Conservation (phyloP, 2,329 filamentous ascomycete genomes). For the Arachnopeziza araneosa region DNA sequence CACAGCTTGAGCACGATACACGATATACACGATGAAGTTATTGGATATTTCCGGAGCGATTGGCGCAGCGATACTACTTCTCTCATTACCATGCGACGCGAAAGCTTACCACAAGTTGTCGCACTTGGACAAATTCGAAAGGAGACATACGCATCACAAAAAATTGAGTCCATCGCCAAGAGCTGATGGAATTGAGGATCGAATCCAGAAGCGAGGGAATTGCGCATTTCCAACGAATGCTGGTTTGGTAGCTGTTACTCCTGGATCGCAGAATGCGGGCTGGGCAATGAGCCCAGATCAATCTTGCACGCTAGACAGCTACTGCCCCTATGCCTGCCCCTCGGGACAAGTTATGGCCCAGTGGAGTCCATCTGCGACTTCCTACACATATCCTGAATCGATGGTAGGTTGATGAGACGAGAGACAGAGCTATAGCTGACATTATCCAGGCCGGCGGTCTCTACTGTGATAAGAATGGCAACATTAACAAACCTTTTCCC, state of each 20-base stretch:
- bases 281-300: constrained; percentile 78
- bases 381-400: constrained; percentile 62
- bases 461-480: constrained; percentile 62
- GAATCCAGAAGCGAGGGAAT: constrained; percentile 29
- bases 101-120: constrained; percentile 21
- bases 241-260: constrained; percentile 64
- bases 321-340: constrained; percentile 74
- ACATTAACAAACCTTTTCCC: constrained; percentile 64
- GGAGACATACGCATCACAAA: constrained; percentile 24
- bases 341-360: constrained; percentile 72
- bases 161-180: constrained; percentile 16
- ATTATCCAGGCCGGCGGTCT: constrained; percentile 63
- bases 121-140: constrained; percentile 24
- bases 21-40: constrained; percentile 44
- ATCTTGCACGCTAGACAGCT: constrained; percentile 58
- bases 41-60: constrained; percentile 44
- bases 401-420: constrained; percentile 50
- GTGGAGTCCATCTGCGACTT: constrained; percentile 65
- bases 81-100: constrained; percentile 32
- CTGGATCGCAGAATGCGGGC: constrained; percentile 58
- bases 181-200: constrained; percentile 14
- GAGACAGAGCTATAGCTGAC: constrained; percentile 9
- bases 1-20: constrained; percentile 6
- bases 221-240: constrained; percentile 64
- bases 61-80: constrained; percentile 43